A percentile compares a stretch with the other conserved stretches of the same genome.
phyloP scores from a whole-genome alignment of 208 protist species.

The Crithidia expoeki region DNA sequence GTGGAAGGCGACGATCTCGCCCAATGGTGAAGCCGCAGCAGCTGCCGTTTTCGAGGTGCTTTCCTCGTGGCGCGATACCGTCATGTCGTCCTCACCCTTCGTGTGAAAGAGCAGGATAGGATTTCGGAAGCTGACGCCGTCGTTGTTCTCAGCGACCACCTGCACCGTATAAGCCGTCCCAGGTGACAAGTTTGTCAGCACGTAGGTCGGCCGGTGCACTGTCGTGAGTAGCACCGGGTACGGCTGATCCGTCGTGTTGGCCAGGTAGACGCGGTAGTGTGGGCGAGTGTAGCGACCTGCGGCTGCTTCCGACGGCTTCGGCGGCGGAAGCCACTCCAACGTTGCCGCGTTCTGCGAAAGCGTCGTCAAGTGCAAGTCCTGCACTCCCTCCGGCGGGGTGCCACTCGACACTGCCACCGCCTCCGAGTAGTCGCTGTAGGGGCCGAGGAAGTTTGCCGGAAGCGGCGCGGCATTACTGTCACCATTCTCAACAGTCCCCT shows the following conservation, averaged over 20 bases:
- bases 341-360: conserved; percentile 64
- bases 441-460: conserved; percentile 9
- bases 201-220: conserved; percentile 42
- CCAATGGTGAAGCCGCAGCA: conserved; percentile 10
- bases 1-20: conserved; percentile 31
- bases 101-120: conserved; percentile 80
- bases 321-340: conserved; percentile 72
- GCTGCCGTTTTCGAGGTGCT: conserved; percentile 1
- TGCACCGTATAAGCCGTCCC: conserved; percentile 83
- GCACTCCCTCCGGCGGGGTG: conserved; percentile 82
- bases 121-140: conserved; percentile 87
- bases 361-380: conserved; percentile 54
- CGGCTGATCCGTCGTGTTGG: conserved; percentile 37
- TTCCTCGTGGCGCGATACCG: conserved; percentile 45
- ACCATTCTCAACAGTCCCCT: neutral
- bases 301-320: conserved; percentile 26
- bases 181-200: conserved; percentile 61
- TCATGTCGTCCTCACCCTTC: conserved; percentile 57
- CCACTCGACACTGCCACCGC: conserved; percentile 70
- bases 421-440: conserved; percentile 81
- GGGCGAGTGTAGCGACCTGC: conserved; percentile 38
- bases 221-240: conserved; percentile 46
- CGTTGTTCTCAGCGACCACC: conserved; percentile 78
- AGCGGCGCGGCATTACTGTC: conserved; percentile 4
- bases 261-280: conserved; percentile 74